Percentiles rank a stretch among this genome's conserved stretches.
Conservation (phyloP, 345 rosid species). For the Melaleuca quinquenervia region DNA sequence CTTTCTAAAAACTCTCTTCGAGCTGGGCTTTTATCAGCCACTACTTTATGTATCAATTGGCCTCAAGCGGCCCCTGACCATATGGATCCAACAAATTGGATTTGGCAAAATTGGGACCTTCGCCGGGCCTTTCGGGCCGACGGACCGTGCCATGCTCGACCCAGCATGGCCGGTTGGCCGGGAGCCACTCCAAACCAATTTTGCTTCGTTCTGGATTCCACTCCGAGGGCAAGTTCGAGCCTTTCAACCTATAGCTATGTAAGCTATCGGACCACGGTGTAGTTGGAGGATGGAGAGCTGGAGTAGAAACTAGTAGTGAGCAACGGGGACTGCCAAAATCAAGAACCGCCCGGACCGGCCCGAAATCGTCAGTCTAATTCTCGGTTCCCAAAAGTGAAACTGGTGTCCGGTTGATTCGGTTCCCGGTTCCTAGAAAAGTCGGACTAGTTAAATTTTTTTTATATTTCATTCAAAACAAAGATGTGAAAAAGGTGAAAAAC, state of each 20-base stretch:
- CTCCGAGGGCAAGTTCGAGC: background rate
- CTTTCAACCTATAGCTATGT: background rate
- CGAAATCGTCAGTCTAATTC: too few species aligned
- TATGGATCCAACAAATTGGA: background rate
- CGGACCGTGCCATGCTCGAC: background rate
- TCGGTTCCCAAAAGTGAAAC: too few species aligned
- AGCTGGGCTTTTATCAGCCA: too few species aligned
- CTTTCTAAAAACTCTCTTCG: background rate
- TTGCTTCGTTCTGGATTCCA: background rate
- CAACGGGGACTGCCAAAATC: too few species aligned
- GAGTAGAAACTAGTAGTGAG: too few species aligned
- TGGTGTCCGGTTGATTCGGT: too few species aligned
- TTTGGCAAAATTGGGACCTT: background rate
- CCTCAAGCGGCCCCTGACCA: background rate
- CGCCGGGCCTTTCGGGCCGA: background rate
- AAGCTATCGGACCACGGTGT: background rate
- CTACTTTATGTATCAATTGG: too few species aligned
- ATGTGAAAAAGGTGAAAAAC: too few species aligned
- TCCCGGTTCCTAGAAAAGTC: too few species aligned
- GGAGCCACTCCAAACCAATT: background rate
- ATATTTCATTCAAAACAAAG: too few species aligned
- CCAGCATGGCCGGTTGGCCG: background rate
- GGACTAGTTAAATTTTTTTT: too few species aligned
- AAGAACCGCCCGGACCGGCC: too few species aligned
- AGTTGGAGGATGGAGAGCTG: background rate